Conservation (phyloP, 2,329 filamentous ascomycete genomes). For the Reticulascus tulasneorum region DNA sequence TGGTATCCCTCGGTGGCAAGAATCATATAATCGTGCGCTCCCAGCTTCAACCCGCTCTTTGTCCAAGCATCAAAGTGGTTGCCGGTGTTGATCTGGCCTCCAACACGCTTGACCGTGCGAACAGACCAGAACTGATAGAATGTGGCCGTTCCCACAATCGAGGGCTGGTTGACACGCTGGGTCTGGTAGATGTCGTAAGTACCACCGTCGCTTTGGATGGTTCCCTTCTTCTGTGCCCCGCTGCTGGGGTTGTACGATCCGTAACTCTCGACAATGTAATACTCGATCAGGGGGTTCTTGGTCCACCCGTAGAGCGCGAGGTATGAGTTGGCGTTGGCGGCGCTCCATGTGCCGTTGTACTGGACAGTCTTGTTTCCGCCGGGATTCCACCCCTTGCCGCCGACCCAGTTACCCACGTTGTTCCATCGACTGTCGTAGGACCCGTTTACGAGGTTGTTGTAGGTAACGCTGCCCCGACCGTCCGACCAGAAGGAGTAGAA, state of each 20-base stretch:
- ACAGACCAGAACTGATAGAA: slow-evolving; percentile 52
- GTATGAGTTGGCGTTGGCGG: no score
- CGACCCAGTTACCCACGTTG: slow-evolving; percentile 47
- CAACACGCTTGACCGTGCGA: slow-evolving; percentile 39
- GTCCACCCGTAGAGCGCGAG: slow-evolving; percentile 43
- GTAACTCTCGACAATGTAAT: slow-evolving; percentile 39
- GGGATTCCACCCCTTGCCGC: slow-evolving; percentile 54
- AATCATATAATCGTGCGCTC: slow-evolving; percentile 50
- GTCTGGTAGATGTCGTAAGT: slow-evolving; percentile 32
- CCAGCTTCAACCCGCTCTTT: slow-evolving; percentile 38
- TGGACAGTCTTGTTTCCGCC: no score
- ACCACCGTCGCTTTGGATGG: slow-evolving; percentile 28
- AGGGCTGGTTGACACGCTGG: slow-evolving; percentile 35
- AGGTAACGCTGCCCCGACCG: slow-evolving; percentile 32
- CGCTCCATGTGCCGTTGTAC: no score
- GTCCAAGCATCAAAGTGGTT: slow-evolving; percentile 54
- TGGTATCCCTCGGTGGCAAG: slow-evolving; percentile 49
- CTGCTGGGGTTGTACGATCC: slow-evolving; percentile 38
- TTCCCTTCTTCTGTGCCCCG: slow-evolving; percentile 26
- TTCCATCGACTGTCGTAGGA: slow-evolving; percentile 41
- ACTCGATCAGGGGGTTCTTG: slow-evolving; percentile 32
- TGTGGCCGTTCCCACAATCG: slow-evolving; percentile 42
- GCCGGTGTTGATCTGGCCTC: slow-evolving; percentile 44
- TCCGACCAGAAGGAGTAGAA: slow-evolving; percentile 47
- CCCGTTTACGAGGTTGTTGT: slow-evolving; percentile 36